Conservation (phyloP, 345 rosid genomes). For the Citrus hindsii region DNA sequence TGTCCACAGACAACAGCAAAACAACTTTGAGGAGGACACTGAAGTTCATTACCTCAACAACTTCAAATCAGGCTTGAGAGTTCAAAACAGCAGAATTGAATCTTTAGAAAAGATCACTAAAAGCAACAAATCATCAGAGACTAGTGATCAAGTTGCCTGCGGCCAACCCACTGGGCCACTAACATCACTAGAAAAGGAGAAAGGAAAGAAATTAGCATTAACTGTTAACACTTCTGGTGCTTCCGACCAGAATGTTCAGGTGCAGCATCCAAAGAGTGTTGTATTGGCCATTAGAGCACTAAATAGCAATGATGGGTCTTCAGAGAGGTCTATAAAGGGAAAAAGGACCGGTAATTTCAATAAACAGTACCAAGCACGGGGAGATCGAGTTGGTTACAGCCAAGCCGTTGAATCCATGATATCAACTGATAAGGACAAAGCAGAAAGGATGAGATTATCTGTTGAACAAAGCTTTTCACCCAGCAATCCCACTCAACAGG, state of each 20-base stretch:
- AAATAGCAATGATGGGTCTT: slow-evolving; percentile 18
- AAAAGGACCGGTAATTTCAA: slow-evolving; percentile 20
- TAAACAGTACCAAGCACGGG: slow-evolving; percentile 9
- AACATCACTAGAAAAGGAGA: slow-evolving; percentile 14
- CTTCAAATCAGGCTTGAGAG: slow-evolving; percentile 5
- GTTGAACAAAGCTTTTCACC: slow-evolving; percentile 18
- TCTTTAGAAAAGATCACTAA: slow-evolving; percentile 11
- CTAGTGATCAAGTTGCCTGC: slow-evolving; percentile 10
- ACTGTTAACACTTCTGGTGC: slow-evolving; percentile 15
- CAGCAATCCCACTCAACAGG: slow-evolving; percentile 16
- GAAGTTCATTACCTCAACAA: slow-evolving; percentile 8
- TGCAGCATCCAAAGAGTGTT: slow-evolving; percentile 32
- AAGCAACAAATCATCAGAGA: slow-evolving; percentile 10
- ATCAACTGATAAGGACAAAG: slow-evolving; percentile 15
- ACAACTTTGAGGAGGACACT: slow-evolving; percentile 13
- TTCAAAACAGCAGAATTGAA: slow-evolving; percentile 8
- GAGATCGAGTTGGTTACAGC: slow-evolving; percentile 13
- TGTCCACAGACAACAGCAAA: slow-evolving; percentile 12
- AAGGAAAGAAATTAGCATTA: slow-evolving; percentile 17
- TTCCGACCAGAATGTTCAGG: slow-evolving; percentile 17
- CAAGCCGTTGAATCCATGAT: slow-evolving; percentile 16
- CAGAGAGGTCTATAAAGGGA: slow-evolving; percentile 15
- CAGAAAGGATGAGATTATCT: slow-evolving; percentile 20
- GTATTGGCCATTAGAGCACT: slow-evolving; percentile 42
- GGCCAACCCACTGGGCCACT: slow-evolving; percentile 22